These are phyloP conservation scores for Erodium maritimum DNA, from an alignment of 345 rosid species.

Conservation along the genomic window DNA sequence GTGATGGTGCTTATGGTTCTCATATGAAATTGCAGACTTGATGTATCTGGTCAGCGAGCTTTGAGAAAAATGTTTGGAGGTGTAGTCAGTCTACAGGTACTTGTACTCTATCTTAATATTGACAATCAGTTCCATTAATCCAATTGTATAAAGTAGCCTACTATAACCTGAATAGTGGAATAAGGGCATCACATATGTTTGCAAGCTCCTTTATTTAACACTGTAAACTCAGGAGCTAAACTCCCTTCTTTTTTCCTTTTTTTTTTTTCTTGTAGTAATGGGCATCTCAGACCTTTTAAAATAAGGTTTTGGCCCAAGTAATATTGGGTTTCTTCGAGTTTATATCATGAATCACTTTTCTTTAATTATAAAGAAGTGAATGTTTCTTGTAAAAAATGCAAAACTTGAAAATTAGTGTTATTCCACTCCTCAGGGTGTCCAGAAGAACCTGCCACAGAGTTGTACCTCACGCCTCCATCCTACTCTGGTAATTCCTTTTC, in stretches of 20 bases:
- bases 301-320: neutral
- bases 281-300: neutral
- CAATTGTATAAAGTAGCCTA: neutral
- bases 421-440: constrained; percentile 19
- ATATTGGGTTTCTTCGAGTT: neutral
- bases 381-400: too few species aligned
- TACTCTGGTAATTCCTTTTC: constrained; percentile 22
- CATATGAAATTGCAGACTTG: constrained; percentile 20
- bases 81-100: constrained; percentile 39
- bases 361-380: neutral
- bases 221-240: neutral
- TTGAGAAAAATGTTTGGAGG: constrained; percentile 27
- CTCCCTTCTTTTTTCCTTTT: neutral
- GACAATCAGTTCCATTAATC: neutral
- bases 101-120: neutral
- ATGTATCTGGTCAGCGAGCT: constrained; percentile 36
- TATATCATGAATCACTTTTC: neutral
- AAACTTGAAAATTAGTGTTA: neutral
- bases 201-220: too few species aligned
- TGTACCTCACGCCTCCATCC: constrained; percentile 34
- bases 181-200: too few species aligned
- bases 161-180: too few species aligned
- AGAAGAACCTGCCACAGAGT: constrained; percentile 19
- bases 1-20: constrained; percentile 1
- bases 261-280: neutral